Evolutionary conservation across 768 basidiomycete genomes (phyloP), one percentile per base, ranked within the genome.

Genomic region (Tylopilus plumbeoviolaceoides): DNA sequence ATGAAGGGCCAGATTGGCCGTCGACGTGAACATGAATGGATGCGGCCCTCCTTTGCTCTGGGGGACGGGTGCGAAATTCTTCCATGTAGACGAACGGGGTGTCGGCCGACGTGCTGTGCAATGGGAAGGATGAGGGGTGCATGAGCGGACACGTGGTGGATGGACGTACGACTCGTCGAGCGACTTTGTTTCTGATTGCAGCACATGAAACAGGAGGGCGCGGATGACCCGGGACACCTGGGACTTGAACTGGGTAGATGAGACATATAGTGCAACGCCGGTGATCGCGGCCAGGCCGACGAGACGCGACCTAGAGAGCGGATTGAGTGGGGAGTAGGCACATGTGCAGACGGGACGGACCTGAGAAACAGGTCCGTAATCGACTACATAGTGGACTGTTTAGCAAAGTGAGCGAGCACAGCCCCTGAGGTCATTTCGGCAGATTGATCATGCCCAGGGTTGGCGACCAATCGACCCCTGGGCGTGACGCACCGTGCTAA

Each of bases 1-100:
- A 75, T 1, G 84, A 79, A 23, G 94, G 92, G 0, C 93, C 93
- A 47, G 84, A 81, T 61, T 97, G 90, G 10, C 93, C 93, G 57
- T 95, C 88, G 14, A 93, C 71, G 65, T 95, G 93, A 9, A 87
- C 73, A 64, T 95, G 93, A 15, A 97, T 87, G 2, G 93, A 95
- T 6, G 89, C 87, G 0, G 94, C 93, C 28, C 91, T 82, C 49
- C 94, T 75, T 66, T 95, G 89, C 14, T 84, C 73, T 3, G 84
- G 73, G 11, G 94, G 92, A 49, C 88, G 77, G 5, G 84, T 84
- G 33, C 91, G 81, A 60, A 94, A 95, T 63, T 95, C 91, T 12
- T 82, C 82, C 59, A 95, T 73, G 67, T 90, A 94, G 2, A 86
- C 82, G 1, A 91, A 91, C 3, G 76, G 78, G 1, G 90, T 78